These are phyloP conservation scores for Termitomyces sp. DNA, from an alignment of 768 basidiomycete genomes.

Conservation along the genomic window DNA sequence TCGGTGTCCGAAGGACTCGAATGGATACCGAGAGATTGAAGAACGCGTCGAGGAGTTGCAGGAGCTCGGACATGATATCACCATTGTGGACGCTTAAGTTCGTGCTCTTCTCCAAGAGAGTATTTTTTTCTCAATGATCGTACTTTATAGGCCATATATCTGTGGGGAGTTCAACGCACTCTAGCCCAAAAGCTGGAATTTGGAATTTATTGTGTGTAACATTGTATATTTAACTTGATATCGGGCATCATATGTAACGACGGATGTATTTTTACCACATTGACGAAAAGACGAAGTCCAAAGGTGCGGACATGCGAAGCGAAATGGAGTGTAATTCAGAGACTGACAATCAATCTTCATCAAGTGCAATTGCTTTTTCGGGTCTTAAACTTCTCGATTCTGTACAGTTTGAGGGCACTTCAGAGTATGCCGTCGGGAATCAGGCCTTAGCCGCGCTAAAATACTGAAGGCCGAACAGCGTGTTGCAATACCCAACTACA, in stretches of 20 bases:
- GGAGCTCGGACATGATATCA: constrained; percentile 1
- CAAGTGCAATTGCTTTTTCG: no score
- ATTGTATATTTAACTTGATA: neutral
- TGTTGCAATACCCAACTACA: no score
- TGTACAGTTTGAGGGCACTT: no score
- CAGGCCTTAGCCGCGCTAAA: no score
- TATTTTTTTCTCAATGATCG: neutral
- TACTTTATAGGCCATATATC: neutral
- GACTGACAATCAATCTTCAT: neutral
- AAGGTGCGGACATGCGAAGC: neutral
- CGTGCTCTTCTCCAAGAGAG: neutral
- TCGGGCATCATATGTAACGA: neutral
- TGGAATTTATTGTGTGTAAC: neutral
- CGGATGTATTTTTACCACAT: neutral
- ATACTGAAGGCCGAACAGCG: no score
- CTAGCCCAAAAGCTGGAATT: neutral
- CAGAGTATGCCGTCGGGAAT: no score
- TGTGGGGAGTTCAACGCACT: neutral
- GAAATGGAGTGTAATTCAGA: neutral
- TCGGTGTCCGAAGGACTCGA: neutral
- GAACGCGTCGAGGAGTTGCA: constrained; percentile 6
- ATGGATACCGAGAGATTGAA: neutral
- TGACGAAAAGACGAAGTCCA: neutral
- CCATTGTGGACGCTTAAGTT: neutral
- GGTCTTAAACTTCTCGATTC: no score